phyloP scores from a whole-genome alignment of 2,329 filamentous ascomycete genomes.

The Talaromyces sp. region DNA sequence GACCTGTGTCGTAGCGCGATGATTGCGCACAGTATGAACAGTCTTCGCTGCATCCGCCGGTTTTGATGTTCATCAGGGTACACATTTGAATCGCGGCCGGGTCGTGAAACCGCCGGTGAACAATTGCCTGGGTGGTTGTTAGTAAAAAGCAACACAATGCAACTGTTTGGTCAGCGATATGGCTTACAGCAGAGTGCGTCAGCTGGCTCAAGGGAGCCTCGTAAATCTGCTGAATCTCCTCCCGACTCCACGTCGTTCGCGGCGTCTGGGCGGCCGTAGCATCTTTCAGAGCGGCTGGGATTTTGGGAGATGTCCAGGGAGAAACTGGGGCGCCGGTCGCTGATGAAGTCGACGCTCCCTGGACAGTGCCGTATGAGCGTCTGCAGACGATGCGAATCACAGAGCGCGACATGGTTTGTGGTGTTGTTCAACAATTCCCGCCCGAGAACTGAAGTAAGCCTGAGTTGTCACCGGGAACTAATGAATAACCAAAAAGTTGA shows the following conservation, averaged over 20 bases:
- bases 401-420: conserved; percentile 17
- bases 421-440: no score
- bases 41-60: conserved; percentile 85
- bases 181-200: conserved; percentile 65
- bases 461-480: neutral
- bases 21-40: conserved; percentile 90
- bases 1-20: conserved; percentile 68
- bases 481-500: neutral
- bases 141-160: neutral
- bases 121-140: conserved; percentile 52
- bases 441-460: neutral
- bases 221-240: conserved; percentile 79
- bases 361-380: conserved; percentile 37
- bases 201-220: conserved; percentile 76
- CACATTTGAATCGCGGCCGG: conserved; percentile 84
- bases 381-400: conserved; percentile 24
- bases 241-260: conserved; percentile 72
- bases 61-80: conserved; percentile 96
- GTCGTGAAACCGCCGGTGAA: conserved; percentile 83
- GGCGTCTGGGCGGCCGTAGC: conserved; percentile 41
- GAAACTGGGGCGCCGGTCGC: conserved; percentile 19
- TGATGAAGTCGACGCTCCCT: conserved; percentile 21
- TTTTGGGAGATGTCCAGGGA: conserved; percentile 24
- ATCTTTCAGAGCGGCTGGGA: conserved; percentile 30
- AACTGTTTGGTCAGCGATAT: neutral